Percentiles rank a stretch among this genome's conserved stretches.
Conservation (phyloP, 495 filamentous ascomycete species). For the Lasiosphaeris hirsuta region DNA sequence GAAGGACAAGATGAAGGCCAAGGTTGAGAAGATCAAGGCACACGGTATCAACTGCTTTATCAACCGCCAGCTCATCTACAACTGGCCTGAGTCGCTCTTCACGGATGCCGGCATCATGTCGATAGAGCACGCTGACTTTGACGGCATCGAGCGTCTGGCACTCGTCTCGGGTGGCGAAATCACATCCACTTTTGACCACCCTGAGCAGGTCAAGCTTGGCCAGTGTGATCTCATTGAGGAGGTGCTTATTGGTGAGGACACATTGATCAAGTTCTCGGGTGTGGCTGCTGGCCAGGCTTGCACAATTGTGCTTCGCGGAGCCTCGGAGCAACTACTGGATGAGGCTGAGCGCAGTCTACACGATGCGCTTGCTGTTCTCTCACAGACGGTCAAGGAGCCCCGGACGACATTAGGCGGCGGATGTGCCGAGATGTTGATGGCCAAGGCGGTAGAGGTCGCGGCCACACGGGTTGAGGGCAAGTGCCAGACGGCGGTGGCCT, state of each 20-base stretch:
- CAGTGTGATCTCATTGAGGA: conserved; percentile 96
- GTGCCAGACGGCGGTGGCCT: conserved; percentile 88
- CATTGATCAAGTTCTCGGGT: conserved; percentile 93
- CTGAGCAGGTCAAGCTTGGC: conserved; percentile 92
- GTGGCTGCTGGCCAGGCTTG: conserved; percentile 92
- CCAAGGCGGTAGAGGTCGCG: conserved; percentile 92
- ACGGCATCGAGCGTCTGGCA: conserved; percentile 92
- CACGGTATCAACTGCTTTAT: conserved; percentile 99
- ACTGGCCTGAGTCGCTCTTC: conserved; percentile 99
- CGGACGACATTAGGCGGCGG: conserved; percentile 92
- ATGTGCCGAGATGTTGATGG: conserved; percentile 98
- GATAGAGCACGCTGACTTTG: conserved; percentile 98
- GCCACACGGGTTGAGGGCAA: conserved; percentile 94
- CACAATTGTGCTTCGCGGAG: conserved; percentile 93
- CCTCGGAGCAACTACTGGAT: conserved; percentile 93
- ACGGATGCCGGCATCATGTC: conserved; percentile 96
- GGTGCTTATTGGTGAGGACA: conserved; percentile 96
- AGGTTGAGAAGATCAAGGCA: conserved; percentile 97
- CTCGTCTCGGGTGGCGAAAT: conserved; percentile 97
- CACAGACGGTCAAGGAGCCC: conserved; percentile 93
- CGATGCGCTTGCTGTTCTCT: conserved; percentile 93
- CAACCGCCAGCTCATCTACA: conserved; percentile 98
- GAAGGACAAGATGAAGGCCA: conserved; percentile 97
- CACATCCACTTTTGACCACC: conserved; percentile 95
- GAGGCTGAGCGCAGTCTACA: conserved; percentile 95